Evolutionary conservation across 2,329 filamentous ascomycete species (phyloP).

Genomic region (Aspergillus unguis): DNA sequence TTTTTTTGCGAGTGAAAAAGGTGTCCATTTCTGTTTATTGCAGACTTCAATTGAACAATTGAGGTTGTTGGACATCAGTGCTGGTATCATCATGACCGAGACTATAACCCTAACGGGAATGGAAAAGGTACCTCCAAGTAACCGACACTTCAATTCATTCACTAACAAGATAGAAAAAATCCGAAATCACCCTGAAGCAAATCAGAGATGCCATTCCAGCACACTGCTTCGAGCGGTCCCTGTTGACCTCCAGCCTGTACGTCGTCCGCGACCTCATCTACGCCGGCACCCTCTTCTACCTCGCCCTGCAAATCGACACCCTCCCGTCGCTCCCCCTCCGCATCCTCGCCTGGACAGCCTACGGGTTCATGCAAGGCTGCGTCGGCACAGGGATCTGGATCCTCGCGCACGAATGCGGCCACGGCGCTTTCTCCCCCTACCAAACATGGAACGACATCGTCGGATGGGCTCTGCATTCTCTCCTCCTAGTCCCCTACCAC

Average conservation of each 20-base stretch:
- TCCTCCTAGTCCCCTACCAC: constrained; percentile 67
- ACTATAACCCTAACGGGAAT: not conserved
- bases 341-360: constrained; percentile 53
- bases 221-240: constrained; percentile 60
- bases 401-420: constrained; percentile 68
- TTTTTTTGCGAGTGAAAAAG: too few relatives aligned
- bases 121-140: not conserved
- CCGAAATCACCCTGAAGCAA: constrained; percentile 17
- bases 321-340: constrained; percentile 44
- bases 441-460: constrained; percentile 57
- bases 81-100: not conserved
- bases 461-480: constrained; percentile 64
- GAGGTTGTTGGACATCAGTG: not conserved
- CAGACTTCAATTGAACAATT: not conserved
- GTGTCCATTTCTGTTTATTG: not conserved
- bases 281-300: constrained; percentile 49
- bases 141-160: too few relatives aligned
- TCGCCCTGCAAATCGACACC: constrained; percentile 54
- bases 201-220: constrained; percentile 53
- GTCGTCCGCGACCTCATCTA: constrained; percentile 55
- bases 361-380: constrained; percentile 63
- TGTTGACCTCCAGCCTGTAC: constrained; percentile 53
- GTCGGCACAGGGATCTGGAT: constrained; percentile 69
- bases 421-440: constrained; percentile 63
- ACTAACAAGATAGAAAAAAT: constrained; percentile 4